A percentile compares a stretch with the other conserved stretches of the same genome.
These are phyloP conservation scores for Phanerochaete sordida DNA, from an alignment of 768 basidiomycete species.

Conservation along the genomic window DNA sequence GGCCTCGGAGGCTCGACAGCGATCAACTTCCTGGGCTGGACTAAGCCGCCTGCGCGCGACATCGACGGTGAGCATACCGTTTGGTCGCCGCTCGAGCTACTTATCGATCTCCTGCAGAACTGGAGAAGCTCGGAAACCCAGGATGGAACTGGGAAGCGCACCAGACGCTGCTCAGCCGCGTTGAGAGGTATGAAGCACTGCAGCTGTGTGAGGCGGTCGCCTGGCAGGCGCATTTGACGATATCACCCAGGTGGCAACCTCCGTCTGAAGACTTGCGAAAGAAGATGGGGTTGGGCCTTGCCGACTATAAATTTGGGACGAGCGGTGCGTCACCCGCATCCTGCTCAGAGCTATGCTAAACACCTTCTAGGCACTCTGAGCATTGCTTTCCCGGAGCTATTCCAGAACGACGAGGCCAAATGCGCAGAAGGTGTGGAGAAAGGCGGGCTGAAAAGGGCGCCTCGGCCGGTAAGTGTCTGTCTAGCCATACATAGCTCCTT, in stretches of 20 bases:
- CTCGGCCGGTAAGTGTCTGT: constrained; percentile 11
- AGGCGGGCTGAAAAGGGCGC: neutral
- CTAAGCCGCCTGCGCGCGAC: constrained; percentile 5
- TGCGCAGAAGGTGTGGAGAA: neutral
- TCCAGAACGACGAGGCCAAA: neutral
- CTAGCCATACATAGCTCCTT: neutral
- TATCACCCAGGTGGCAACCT: neutral
- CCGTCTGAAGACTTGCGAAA: neutral
- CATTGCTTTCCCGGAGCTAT: neutral
- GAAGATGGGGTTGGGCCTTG: neutral
- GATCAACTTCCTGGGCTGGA: constrained; percentile 13
- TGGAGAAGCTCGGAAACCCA: constrained; percentile 24
- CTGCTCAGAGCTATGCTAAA: too few species aligned
- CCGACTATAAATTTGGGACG: neutral
- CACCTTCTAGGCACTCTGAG: neutral
- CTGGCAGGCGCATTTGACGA: too few species aligned
- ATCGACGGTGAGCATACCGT: constrained; percentile 7
- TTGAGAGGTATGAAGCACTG: neutral
- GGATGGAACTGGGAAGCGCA: constrained; percentile 21
- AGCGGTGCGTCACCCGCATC: neutral
- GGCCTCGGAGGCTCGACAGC: constrained; percentile 10
- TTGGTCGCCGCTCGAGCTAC: neutral
- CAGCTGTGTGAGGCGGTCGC: too few species aligned
- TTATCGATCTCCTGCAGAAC: constrained; percentile 1
- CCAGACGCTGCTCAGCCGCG: constrained; percentile 14